A percentile compares a stretch with the other conserved stretches of the same genome.
Conservation (phyloP, 2,329 filamentous ascomycete genomes). For the Saccharata proteae region DNA sequence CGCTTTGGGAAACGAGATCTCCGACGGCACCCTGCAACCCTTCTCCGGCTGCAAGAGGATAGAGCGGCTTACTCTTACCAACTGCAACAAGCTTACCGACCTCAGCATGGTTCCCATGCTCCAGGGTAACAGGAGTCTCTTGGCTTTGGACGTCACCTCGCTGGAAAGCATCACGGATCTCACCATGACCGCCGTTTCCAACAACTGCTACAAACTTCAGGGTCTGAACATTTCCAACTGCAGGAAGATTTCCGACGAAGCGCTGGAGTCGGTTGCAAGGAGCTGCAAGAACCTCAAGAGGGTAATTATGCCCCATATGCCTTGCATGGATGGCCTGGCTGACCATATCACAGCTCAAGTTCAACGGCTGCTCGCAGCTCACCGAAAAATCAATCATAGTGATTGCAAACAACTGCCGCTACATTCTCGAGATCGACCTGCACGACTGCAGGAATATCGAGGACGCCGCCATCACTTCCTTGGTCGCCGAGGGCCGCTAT, state of each 20-base stretch:
- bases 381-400: slow-evolving; percentile 72
- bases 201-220: slow-evolving; percentile 74
- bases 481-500: slow-evolving; percentile 66
- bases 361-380: slow-evolving; percentile 82
- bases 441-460: slow-evolving; percentile 73
- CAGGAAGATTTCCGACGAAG: slow-evolving; percentile 72
- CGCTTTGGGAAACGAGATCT: slow-evolving; percentile 61
- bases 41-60: slow-evolving; percentile 78
- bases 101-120: slow-evolving; percentile 69
- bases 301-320: slow-evolving; percentile 36
- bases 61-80: slow-evolving; percentile 84
- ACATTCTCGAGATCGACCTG: slow-evolving; percentile 92
- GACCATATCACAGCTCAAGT: slow-evolving; percentile 55
- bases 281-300: slow-evolving; percentile 79
- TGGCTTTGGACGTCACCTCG: slow-evolving; percentile 83
- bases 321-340: not conserved
- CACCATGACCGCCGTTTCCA: slow-evolving; percentile 65
- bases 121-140: slow-evolving; percentile 63
- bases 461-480: slow-evolving; percentile 68
- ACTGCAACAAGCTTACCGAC: slow-evolving; percentile 77
- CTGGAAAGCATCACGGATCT: slow-evolving; percentile 69
- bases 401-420: slow-evolving; percentile 78
- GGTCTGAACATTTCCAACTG: slow-evolving; percentile 89
- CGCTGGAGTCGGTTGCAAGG: slow-evolving; percentile 66
- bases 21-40: slow-evolving; percentile 77